These are phyloP conservation scores for Helianthus annuus DNA, from an alignment of 129 eudicot species.

Conservation along the genomic window HanXRQr2.0-SUNRISE NC_035439.2:113888937-113889436, in stretches of 20 bases:
- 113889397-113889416: constrained; percentile 32
- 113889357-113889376: constrained; percentile 13
- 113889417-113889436: constrained; percentile 17
- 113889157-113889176: constrained; percentile 9
- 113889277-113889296: constrained; percentile 55
- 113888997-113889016: too few relatives aligned
- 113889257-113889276: constrained; percentile 65
- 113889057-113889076: neutral
- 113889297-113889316: constrained; percentile 70
- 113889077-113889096: neutral
- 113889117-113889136: neutral
- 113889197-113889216: constrained; percentile 43
- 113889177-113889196: constrained; percentile 22
- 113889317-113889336: constrained; percentile 47
- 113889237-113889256: constrained; percentile 58
- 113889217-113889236: constrained; percentile 54
- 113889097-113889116: constrained; percentile 1
- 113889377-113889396: constrained; percentile 33
- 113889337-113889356: constrained; percentile 28
- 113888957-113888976: too few relatives aligned
- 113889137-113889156: neutral
- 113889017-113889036: too few relatives aligned
- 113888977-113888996: too few relatives aligned
- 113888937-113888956: too few relatives aligned
- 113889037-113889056: neutral